phyloP scores from a whole-genome alignment of 192 early-diverging fungal genomes.

The Coemansia sp. region DNA sequence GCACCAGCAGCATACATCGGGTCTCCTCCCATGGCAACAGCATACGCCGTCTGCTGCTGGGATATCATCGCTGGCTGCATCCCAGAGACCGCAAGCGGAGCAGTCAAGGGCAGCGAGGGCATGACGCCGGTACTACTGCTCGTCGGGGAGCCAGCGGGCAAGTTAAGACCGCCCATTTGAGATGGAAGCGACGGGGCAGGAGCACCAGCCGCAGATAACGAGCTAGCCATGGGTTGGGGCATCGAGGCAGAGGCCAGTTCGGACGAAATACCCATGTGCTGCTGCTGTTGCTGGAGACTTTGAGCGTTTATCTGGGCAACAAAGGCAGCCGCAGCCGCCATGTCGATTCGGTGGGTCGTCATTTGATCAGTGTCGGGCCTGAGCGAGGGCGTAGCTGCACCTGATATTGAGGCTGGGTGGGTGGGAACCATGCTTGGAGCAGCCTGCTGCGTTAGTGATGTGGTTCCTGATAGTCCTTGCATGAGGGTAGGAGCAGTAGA shows the following conservation, averaged over 20 bases:
- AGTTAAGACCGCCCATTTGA: neutral
- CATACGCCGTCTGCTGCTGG: conserved; percentile 15
- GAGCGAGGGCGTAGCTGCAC: neutral
- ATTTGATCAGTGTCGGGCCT: neutral
- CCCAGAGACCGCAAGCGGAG: neutral
- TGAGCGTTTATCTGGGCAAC: neutral
- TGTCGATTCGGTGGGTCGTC: neutral
- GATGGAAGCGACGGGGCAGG: neutral
- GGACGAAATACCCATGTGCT: neutral
- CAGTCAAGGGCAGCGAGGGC: neutral
- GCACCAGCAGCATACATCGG: neutral
- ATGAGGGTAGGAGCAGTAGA: conserved; percentile 6
- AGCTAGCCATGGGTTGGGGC: neutral
- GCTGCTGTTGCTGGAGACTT: neutral
- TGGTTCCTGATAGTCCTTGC: neutral
- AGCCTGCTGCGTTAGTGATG: neutral
- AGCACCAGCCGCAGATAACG: neutral
- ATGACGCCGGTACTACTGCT: neutral
- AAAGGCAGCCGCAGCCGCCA: neutral
- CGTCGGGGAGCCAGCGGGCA: neutral
- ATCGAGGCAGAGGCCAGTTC: neutral
- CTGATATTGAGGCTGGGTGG: neutral
- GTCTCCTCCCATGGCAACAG: neutral
- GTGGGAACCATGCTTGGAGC: conserved; percentile 5
- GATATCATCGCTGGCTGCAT: neutral